These are phyloP conservation scores for Laburnicola sp. DNA, from an alignment of 2,329 filamentous ascomycete genomes.

Conservation along the genomic window DNA sequence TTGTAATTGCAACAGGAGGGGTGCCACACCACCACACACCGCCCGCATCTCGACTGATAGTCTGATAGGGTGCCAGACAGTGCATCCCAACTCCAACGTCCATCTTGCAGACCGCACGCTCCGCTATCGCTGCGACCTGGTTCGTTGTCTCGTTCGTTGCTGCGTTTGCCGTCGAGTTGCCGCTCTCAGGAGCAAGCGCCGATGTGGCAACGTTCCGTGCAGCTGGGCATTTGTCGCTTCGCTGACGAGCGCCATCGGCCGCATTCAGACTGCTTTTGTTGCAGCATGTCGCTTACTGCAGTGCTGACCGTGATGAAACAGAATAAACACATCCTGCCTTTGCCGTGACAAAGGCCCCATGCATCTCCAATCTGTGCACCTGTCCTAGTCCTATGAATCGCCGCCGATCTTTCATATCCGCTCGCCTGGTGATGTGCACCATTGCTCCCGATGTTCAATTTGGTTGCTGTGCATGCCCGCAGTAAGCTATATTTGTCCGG, in stretches of 20 bases:
- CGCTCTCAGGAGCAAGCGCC: slow-evolving; percentile 3
- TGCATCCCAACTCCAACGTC: background rate
- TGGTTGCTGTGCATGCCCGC: too few relatives aligned
- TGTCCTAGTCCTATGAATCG: background rate
- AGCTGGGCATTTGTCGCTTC: background rate
- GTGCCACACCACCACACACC: slow-evolving; percentile 3
- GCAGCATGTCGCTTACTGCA: background rate
- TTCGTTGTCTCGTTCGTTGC: slow-evolving; percentile 1
- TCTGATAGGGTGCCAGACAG: background rate
- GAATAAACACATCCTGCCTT: background rate
- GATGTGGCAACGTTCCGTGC: background rate
- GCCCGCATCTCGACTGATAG: background rate
- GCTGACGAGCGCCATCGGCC: slow-evolving; percentile 2
- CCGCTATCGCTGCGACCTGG: background rate
- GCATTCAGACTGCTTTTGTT: slow-evolving; percentile 1
- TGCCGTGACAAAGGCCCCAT: background rate
- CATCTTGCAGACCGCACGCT: background rate
- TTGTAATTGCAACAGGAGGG: background rate
- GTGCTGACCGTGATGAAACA: background rate
- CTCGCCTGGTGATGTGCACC: background rate
- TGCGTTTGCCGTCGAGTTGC: background rate
- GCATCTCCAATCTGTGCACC: background rate
- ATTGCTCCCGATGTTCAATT: too few relatives aligned
- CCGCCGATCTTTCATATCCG: slow-evolving; percentile 5
- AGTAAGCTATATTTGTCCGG: background rate